phyloP scores from a whole-genome alignment of 495 filamentous ascomycete genomes.

The Niebla homalea region DNA sequence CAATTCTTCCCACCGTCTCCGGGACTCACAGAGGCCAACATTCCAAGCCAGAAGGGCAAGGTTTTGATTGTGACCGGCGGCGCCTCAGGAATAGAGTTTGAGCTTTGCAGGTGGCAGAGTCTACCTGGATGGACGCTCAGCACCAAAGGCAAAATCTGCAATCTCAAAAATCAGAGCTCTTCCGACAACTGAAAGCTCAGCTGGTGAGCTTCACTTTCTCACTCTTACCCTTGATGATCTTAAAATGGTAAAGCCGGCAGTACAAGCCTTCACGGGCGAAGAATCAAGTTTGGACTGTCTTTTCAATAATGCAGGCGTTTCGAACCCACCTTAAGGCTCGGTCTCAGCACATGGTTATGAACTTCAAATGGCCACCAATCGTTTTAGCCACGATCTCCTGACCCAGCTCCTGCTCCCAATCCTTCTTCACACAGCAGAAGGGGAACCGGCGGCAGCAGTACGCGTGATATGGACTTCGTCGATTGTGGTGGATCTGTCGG shows the following conservation, averaged over 20 bases:
- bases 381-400: conserved; percentile 24
- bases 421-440: conserved; percentile 12
- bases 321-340: conserved; percentile 19
- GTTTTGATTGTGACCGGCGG: conserved; percentile 32
- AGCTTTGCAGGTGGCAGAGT: conserved; percentile 28
- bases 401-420: conserved; percentile 23
- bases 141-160: conserved; percentile 22
- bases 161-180: conserved; percentile 24
- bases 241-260: conserved; percentile 33
- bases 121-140: conserved; percentile 33
- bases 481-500: conserved; percentile 14
- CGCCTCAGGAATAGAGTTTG: conserved; percentile 29
- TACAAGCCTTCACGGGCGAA: conserved; percentile 23
- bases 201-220: conserved; percentile 29
- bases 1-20: conserved; percentile 24
- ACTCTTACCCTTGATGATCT: conserved; percentile 36
- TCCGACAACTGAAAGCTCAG: not conserved
- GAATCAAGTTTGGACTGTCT: conserved; percentile 38
- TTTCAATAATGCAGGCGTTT: conserved; percentile 43
- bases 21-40: conserved; percentile 20
- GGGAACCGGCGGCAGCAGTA: conserved; percentile 7
- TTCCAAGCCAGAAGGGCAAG: conserved; percentile 23
- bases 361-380: conserved; percentile 27
- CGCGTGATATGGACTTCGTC: conserved; percentile 24
- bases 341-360: conserved; percentile 25